A percentile compares a stretch with the other conserved stretches of the same genome.
Evolutionary conservation across 2,329 filamentous ascomycete species (phyloP).

Genomic region (Ascochyta fabae): DNA sequence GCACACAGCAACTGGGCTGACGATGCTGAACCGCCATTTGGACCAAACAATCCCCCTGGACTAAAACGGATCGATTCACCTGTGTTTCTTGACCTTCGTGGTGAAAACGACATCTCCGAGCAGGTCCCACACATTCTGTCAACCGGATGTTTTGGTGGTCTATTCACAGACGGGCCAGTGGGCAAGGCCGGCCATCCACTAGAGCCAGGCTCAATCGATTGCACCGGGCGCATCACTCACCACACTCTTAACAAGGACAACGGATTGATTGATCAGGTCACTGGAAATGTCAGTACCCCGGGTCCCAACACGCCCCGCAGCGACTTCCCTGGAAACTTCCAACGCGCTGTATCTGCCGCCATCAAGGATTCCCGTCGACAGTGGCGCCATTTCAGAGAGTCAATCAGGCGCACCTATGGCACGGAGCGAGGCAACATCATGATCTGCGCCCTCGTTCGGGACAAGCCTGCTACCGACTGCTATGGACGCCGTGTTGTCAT

Average conservation of each 20-base stretch:
- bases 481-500: conserved; percentile 30
- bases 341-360: conserved; percentile 28
- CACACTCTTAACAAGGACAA: conserved; percentile 37
- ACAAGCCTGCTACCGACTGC: conserved; percentile 31
- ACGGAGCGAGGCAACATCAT: conserved; percentile 34
- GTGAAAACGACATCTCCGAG: conserved; percentile 29
- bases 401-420: conserved; percentile 30
- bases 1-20: conserved; percentile 33
- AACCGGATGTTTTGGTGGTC: conserved; percentile 34
- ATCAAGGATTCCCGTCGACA: conserved; percentile 29
- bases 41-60: conserved; percentile 29
- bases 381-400: conserved; percentile 34
- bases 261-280: conserved; percentile 27
- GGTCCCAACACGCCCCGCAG: conserved; percentile 33
- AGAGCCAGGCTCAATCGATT: conserved; percentile 34
- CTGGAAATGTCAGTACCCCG: conserved; percentile 23
- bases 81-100: conserved; percentile 32
- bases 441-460: conserved; percentile 31
- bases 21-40: conserved; percentile 25
- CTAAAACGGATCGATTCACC: conserved; percentile 22
- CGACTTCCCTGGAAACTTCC: conserved; percentile 30
- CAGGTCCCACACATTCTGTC: conserved; percentile 30
- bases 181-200: conserved; percentile 32
- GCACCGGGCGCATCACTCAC: conserved; percentile 33
- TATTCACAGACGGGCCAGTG: conserved; percentile 31